Percentiles rank a stretch among this genome's conserved stretches.
Conservation (phyloP, 805 yeast species). For the Myxozyma neglecta region DNA sequence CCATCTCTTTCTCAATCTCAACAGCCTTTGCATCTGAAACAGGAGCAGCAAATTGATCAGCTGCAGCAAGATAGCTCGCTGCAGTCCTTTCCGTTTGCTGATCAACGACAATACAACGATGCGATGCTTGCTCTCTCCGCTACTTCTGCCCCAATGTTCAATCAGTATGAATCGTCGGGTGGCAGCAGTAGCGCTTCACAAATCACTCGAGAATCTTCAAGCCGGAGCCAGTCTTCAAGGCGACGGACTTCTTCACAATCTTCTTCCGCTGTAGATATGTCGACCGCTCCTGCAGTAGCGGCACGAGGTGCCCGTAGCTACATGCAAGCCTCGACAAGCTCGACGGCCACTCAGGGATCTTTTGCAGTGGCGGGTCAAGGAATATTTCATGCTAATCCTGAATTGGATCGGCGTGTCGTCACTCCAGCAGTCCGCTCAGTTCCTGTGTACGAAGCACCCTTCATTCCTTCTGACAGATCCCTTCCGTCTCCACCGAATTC, state of each 20-base stretch:
- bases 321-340: slow-evolving; percentile 1
- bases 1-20: not conserved
- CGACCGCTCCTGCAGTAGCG: slow-evolving; percentile 27
- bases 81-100: not conserved
- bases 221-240: not conserved
- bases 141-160: not conserved
- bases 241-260: not conserved
- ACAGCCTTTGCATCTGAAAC: not conserved
- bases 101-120: not conserved
- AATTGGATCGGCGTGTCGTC: slow-evolving; percentile 20
- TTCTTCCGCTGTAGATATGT: slow-evolving; percentile 11
- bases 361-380: slow-evolving; percentile 12
- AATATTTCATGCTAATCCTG: slow-evolving; percentile 27
- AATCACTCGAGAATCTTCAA: not conserved
- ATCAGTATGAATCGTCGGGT: not conserved
- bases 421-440: not conserved
- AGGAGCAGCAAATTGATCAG: not conserved
- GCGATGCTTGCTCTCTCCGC: slow-evolving; percentile 2
- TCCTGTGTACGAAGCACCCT: not conserved
- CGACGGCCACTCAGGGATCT: not conserved
- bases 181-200: not conserved
- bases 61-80: not conserved
- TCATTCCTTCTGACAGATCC: slow-evolving; percentile 13
- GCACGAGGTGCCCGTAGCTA: slow-evolving; percentile 18
- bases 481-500: slow-evolving; percentile 14